phyloP scores from a whole-genome alignment of 768 basidiomycete species.

The Dentipellis fragilis region DNA sequence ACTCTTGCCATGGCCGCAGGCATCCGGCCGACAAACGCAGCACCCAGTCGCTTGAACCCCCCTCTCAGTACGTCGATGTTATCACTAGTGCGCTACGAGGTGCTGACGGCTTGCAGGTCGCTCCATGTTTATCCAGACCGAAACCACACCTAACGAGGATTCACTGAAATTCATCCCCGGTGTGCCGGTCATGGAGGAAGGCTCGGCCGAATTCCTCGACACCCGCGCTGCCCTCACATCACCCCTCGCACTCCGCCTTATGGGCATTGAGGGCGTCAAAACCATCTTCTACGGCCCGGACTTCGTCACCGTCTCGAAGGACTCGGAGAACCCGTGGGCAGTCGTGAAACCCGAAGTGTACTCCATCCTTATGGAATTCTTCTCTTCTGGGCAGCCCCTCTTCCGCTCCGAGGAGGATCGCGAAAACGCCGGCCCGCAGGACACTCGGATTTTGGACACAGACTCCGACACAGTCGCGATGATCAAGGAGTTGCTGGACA shows the following conservation, averaged over 20 bases:
- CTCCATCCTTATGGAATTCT: conserved; percentile 92
- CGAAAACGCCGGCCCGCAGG: conserved; percentile 81
- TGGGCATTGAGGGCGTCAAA: conserved; percentile 89
- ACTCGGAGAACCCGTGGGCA: conserved; percentile 75
- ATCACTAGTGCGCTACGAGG: not conserved
- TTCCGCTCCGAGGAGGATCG: conserved; percentile 78
- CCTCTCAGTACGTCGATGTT: conserved; percentile 24
- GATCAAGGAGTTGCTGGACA: conserved; percentile 97
- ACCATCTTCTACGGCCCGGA: conserved; percentile 94
- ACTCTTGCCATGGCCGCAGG: conserved; percentile 4
- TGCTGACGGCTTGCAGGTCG: conserved; percentile 35
- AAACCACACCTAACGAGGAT: conserved; percentile 93
- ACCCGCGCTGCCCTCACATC: conserved; percentile 79
- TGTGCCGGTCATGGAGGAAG: conserved; percentile 74
- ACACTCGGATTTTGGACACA: conserved; percentile 86
- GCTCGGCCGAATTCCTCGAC: conserved; percentile 92
- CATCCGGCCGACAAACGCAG: conserved; percentile 4
- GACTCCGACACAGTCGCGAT: conserved; percentile 97
- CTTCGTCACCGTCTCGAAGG: conserved; percentile 94
- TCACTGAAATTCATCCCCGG: conserved; percentile 98
- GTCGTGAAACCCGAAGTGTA: conserved; percentile 96
- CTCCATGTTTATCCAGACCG: conserved; percentile 98
- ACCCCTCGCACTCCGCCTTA: conserved; percentile 87
- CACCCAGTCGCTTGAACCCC: conserved; percentile 9
- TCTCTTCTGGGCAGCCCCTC: conserved; percentile 80